Percentiles rank a stretch among this genome's conserved stretches.
Conservation (phyloP, 176 grass and related monocot species). For the Aegilops speltoides region DNA sequence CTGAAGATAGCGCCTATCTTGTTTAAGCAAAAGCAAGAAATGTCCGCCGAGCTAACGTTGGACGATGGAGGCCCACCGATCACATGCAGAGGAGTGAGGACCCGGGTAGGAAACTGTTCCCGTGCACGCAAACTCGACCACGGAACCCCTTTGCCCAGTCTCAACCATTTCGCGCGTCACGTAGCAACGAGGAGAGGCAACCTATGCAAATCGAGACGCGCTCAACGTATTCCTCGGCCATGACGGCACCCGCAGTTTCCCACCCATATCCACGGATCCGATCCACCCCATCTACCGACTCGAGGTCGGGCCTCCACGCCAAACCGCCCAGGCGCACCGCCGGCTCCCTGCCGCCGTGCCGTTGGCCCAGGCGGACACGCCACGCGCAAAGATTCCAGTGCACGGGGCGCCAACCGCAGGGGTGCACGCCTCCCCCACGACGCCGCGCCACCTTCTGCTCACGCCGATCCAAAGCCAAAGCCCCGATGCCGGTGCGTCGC, state of each 20-base stretch:
- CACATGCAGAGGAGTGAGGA: not conserved
- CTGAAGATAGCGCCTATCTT: not conserved
- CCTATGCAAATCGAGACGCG: no score
- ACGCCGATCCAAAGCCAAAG: not conserved
- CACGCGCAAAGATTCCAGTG: constrained; percentile 33
- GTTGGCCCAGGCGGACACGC: not conserved
- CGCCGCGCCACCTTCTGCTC: not conserved
- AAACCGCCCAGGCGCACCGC: no score
- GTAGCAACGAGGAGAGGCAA: not conserved
- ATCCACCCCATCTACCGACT: not conserved
- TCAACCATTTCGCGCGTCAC: not conserved
- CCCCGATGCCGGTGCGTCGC: not conserved
- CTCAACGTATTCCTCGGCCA: not conserved
- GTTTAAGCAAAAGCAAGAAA: not conserved
- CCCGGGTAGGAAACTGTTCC: not conserved
- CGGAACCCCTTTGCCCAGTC: not conserved
- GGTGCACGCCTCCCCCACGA: constrained; percentile 29
- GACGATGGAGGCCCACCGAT: not conserved
- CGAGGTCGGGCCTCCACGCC: no score
- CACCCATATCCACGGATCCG: not conserved
- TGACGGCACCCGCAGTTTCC: not conserved
- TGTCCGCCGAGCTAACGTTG: not conserved
- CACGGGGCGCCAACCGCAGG: not conserved
- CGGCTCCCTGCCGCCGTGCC: constrained; percentile 21
- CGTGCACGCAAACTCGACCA: not conserved